These are phyloP conservation scores for Zygoascus tannicola DNA, from an alignment of 805 yeast genomes.

Conservation along the genomic window DNA sequence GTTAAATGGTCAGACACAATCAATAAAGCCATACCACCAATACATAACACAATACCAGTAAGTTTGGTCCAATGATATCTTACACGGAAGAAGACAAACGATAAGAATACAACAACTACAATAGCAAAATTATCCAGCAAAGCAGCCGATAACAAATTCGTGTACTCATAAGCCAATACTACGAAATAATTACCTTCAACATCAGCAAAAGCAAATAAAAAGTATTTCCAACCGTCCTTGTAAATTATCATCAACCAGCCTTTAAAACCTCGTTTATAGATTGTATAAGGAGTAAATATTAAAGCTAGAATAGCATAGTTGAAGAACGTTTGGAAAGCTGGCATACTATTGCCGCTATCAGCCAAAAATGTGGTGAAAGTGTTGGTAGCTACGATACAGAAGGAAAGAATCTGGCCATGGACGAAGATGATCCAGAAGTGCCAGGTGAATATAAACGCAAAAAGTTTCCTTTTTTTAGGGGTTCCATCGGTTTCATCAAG, in stretches of 20 bases:
- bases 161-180: conserved; percentile 36
- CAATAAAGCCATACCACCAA: conserved; percentile 36
- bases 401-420: conserved; percentile 35
- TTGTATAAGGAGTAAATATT: conserved; percentile 32
- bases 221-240: conserved; percentile 36
- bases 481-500: neutral
- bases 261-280: conserved; percentile 32
- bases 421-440: conserved; percentile 35
- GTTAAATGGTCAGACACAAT: conserved; percentile 34
- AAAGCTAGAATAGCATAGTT: conserved; percentile 32
- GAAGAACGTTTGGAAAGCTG: conserved; percentile 37
- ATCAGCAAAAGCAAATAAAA: conserved; percentile 35
- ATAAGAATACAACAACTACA: conserved; percentile 35
- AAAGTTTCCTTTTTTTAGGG: conserved; percentile 7
- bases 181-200: conserved; percentile 40
- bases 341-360: conserved; percentile 31
- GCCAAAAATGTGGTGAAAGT: conserved; percentile 35
- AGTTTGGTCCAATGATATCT: conserved; percentile 39
- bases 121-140: conserved; percentile 38
- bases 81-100: conserved; percentile 35
- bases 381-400: conserved; percentile 35
- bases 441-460: conserved; percentile 24
- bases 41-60: conserved; percentile 32
- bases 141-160: conserved; percentile 36
- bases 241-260: conserved; percentile 25